Conservation (phyloP, 306 rosid genomes). For the Sechiopsis laciniata region DNA sequence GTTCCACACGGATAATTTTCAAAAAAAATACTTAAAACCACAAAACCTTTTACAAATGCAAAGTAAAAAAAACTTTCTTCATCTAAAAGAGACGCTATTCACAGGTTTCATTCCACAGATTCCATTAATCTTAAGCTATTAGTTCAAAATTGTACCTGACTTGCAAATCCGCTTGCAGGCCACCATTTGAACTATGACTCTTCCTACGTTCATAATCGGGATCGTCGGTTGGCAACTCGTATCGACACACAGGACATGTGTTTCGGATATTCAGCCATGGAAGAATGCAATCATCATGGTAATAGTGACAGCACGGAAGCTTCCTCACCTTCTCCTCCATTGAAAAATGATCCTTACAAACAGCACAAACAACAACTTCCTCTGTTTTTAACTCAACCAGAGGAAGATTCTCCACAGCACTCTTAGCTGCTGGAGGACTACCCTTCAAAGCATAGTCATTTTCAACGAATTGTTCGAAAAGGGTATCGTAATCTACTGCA, state of each 20-base stretch:
- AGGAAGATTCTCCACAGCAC: too few relatives aligned
- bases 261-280: constrained; percentile 85
- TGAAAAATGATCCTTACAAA: constrained; percentile 62
- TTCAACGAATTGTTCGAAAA: too few relatives aligned
- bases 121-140: constrained; percentile 35
- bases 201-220: constrained; percentile 69
- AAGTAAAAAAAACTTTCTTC: background rate
- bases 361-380: constrained; percentile 52
- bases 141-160: constrained; percentile 37
- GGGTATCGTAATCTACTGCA: too few relatives aligned
- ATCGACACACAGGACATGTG: constrained; percentile 86
- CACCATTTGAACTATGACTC: constrained; percentile 35
- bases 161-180: constrained; percentile 33
- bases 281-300: constrained; percentile 79
- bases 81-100: constrained; percentile 36
- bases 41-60: constrained; percentile 17
- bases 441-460: too few relatives aligned
- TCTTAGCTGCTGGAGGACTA: too few relatives aligned
- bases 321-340: constrained; percentile 65
- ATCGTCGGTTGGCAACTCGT: constrained; percentile 80
- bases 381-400: constrained; percentile 19
- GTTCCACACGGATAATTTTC: constrained; percentile 1
- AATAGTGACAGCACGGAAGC: constrained; percentile 78
- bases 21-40: constrained; percentile 7
- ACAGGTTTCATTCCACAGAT: constrained; percentile 17